Conservation (phyloP, 2,329 filamentous ascomycete species). For the Ophiostoma quercus region DNA sequence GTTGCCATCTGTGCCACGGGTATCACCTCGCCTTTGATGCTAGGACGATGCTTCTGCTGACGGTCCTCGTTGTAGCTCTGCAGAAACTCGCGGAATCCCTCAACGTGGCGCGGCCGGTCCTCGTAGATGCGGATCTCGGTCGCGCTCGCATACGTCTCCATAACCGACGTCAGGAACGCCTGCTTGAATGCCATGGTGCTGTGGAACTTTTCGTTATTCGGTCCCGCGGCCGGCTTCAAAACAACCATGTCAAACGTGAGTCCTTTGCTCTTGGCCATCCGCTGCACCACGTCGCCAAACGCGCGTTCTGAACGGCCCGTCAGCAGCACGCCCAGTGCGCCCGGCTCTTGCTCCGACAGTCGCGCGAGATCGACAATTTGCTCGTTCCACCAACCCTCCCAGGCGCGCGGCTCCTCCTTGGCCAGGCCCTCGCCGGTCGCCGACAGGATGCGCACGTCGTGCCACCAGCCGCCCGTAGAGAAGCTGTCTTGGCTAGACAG, state of each 20-base stretch:
- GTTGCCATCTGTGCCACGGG: conserved; percentile 74
- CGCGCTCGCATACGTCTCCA: conserved; percentile 79
- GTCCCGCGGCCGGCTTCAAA: conserved; percentile 79
- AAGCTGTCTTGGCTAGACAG: conserved; percentile 73
- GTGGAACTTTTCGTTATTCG: conserved; percentile 69
- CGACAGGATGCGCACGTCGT: conserved; percentile 78
- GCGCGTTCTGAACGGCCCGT: conserved; percentile 76
- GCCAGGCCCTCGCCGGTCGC: conserved; percentile 79
- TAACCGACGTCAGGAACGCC: conserved; percentile 68
- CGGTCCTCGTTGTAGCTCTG: conserved; percentile 61
- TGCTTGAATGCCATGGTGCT: conserved; percentile 94
- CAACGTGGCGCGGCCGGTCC: conserved; percentile 62
- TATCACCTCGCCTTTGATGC: conserved; percentile 73
- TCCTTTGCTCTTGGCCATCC: conserved; percentile 70
- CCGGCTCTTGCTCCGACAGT: conserved; percentile 76
- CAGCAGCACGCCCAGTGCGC: conserved; percentile 77
- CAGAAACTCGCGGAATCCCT: conserved; percentile 81
- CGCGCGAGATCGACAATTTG: conserved; percentile 74
- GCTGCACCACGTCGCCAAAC: conserved; percentile 74
- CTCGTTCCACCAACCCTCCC: conserved; percentile 97
- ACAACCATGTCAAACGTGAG: conserved; percentile 84
- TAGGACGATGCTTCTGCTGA: conserved; percentile 35
- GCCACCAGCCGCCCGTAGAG: conserved; percentile 91
- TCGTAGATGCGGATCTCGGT: conserved; percentile 76
- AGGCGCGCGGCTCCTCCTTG: conserved; percentile 74